These are phyloP conservation scores for Backusella tuberculispora DNA, from an alignment of 192 early-diverging fungal species.

Conservation along the genomic window DNA sequence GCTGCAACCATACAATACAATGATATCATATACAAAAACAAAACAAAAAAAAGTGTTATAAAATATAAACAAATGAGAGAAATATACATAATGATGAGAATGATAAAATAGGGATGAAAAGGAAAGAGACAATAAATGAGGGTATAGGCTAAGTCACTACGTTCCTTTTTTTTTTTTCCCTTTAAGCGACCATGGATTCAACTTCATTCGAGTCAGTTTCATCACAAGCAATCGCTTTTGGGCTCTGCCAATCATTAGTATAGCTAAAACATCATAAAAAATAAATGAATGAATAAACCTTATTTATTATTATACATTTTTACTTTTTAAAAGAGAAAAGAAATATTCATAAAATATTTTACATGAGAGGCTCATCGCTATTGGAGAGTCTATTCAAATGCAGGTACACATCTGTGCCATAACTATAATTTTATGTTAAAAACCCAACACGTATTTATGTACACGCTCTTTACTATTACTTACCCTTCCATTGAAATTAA, in stretches of 20 bases:
- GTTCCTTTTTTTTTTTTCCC: too few relatives aligned
- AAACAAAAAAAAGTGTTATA: background rate
- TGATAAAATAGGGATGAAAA: background rate
- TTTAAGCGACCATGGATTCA: constrained; percentile 3
- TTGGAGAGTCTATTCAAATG: constrained; percentile 89
- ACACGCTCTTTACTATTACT: background rate
- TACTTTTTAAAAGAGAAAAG: background rate
- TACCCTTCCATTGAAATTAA: constrained; percentile 95
- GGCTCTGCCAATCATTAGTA: background rate
- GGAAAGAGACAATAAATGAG: background rate
- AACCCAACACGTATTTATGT: constrained; percentile 5
- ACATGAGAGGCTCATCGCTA: constrained; percentile 85
- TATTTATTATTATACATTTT: constrained; percentile 10
- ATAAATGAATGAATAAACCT: constrained; percentile 5
- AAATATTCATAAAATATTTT: constrained; percentile 22
- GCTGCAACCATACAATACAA: background rate
- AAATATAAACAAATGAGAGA: background rate
- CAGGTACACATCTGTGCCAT: constrained; percentile 94
- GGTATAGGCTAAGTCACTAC: too few relatives aligned
- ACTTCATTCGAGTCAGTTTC: background rate
- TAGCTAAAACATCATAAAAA: background rate
- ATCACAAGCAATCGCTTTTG: background rate
- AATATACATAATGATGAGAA: background rate
- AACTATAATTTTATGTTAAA: constrained; percentile 42
- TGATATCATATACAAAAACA: constrained; percentile 1